Percentiles rank a stretch among this genome's conserved stretches.
These are phyloP conservation scores for Candida tammaniensis DNA, from an alignment of 805 yeast genomes.

Conservation along the genomic window DNA sequence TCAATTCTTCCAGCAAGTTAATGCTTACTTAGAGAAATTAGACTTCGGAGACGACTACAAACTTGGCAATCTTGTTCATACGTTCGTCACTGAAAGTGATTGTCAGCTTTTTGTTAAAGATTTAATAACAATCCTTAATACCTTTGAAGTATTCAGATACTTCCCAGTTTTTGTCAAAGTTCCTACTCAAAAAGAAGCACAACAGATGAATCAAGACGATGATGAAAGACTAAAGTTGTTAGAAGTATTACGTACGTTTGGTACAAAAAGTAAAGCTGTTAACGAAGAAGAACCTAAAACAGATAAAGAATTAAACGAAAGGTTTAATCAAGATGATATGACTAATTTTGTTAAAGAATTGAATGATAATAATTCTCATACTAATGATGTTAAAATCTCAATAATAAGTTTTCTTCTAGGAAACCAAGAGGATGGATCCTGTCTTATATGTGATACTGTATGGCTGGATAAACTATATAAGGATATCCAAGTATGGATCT, in stretches of 20 bases:
- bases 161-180: background rate
- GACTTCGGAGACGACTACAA: too few relatives aligned
- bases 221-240: constrained; percentile 26
- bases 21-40: background rate
- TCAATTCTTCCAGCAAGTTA: constrained; percentile 5
- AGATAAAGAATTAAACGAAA: background rate
- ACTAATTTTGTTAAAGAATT: constrained; percentile 1
- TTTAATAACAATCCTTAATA: constrained; percentile 8
- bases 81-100: background rate
- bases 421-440: constrained; percentile 11
- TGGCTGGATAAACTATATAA: constrained; percentile 39
- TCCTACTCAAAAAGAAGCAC: background rate
- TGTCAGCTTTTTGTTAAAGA: constrained; percentile 3
- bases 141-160: constrained; percentile 4
- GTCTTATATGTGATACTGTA: constrained; percentile 32
- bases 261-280: constrained; percentile 4
- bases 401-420: constrained; percentile 26
- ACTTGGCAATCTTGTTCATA: too few relatives aligned
- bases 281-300: background rate
- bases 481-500: constrained; percentile 33
- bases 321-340: constrained; percentile 1
- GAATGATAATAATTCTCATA: constrained; percentile 6
- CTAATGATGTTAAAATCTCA: constrained; percentile 19
- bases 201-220: background rate
- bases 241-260: constrained; percentile 29